Conservation (phyloP, 2,329 filamentous ascomycete species). For the Xylaria sp. region DNA sequence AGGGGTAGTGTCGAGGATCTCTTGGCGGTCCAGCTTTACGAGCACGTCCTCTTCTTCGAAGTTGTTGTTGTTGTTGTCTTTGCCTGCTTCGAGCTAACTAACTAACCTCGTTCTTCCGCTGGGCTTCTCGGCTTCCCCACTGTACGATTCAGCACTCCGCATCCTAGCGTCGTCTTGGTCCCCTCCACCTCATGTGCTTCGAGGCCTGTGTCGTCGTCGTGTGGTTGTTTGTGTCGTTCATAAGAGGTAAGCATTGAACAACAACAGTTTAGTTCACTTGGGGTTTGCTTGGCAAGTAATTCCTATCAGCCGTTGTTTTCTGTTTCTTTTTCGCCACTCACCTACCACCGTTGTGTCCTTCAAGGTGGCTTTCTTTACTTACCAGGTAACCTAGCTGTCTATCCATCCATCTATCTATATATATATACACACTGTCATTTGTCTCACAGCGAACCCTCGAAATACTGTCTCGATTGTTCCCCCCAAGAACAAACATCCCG, state of each 20-base stretch:
- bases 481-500: neutral
- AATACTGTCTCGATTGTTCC: neutral
- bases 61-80: neutral
- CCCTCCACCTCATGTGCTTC: neutral
- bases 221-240: neutral
- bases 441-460: too few relatives aligned
- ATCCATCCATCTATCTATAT: neutral
- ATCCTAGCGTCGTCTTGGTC: neutral
- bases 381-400: neutral
- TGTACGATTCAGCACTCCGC: neutral
- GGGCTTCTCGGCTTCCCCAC: neutral
- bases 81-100: too few relatives aligned
- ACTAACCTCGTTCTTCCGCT: neutral
- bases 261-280: neutral
- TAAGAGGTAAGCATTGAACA: neutral
- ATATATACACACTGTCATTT: too few relatives aligned
- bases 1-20: neutral
- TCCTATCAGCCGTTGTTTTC: neutral
- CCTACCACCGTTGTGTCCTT: too few relatives aligned
- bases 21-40: neutral
- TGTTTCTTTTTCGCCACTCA: neutral
- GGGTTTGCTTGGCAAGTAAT: neutral
- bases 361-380: too few relatives aligned
- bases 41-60: neutral
- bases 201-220: neutral